A percentile compares a stretch with the other conserved stretches of the same genome.
phyloP scores from a whole-genome alignment of 495 filamentous ascomycete species.

The Diplogelasinospora grovesii region DNA sequence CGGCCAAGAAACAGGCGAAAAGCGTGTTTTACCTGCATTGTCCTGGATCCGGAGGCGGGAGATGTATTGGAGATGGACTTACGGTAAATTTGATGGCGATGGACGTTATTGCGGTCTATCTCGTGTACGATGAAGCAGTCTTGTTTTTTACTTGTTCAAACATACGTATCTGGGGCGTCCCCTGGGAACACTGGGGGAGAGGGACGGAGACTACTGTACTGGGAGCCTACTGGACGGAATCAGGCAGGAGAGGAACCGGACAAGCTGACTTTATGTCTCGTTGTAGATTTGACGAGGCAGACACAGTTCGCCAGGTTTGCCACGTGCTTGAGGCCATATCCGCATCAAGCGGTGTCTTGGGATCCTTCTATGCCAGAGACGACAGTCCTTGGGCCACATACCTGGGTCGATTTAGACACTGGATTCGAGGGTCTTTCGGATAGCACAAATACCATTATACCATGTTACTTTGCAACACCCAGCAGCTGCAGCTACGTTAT shows the following conservation, averaged over 20 bases:
- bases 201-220: slow-evolving; percentile 5
- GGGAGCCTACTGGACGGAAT: slow-evolving; percentile 21
- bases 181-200: slow-evolving; percentile 7
- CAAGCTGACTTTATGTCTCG: slow-evolving; percentile 10
- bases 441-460: no score
- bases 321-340: no score
- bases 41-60: slow-evolving; percentile 23
- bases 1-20: slow-evolving; percentile 24
- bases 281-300: slow-evolving; percentile 8
- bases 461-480: no score
- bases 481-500: no score
- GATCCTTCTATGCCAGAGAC: no score
- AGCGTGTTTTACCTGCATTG: slow-evolving; percentile 29
- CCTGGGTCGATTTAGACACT: no score
- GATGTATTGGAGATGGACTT: slow-evolving; percentile 19
- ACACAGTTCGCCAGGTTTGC: slow-evolving; percentile 3
- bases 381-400: no score
- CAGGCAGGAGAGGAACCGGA: slow-evolving; percentile 16
- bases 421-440: no score
- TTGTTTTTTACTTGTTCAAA: slow-evolving; percentile 11
- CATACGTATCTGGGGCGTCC: slow-evolving; percentile 7
- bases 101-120: slow-evolving; percentile 13
- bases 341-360: no score
- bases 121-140: slow-evolving; percentile 23
- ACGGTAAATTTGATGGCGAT: slow-evolving; percentile 15